Conservation (phyloP, 306 rosid species). For the Psophocarpus tetragonolobus region DNA sequence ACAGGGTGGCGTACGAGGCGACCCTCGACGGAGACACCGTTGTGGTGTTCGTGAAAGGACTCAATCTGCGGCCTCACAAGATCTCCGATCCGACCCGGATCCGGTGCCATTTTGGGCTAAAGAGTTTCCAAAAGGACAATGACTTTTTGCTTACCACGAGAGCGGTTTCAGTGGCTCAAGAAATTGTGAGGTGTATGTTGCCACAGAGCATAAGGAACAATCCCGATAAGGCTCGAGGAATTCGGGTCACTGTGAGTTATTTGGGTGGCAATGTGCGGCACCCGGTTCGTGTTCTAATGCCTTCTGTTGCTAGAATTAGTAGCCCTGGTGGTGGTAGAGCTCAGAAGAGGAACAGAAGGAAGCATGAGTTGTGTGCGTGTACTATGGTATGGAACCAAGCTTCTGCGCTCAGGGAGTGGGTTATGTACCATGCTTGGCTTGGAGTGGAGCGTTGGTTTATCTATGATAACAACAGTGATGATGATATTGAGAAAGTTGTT, state of each 20-base stretch:
- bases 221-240: constrained; percentile 54
- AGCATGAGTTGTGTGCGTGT: constrained; percentile 81
- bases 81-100: constrained; percentile 70
- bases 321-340: constrained; percentile 9
- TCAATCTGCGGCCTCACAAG: constrained; percentile 83
- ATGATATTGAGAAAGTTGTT: constrained; percentile 61
- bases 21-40: constrained; percentile 67
- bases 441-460: constrained; percentile 95
- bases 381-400: constrained; percentile 99
- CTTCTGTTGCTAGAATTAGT: constrained; percentile 65
- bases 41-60: constrained; percentile 80
- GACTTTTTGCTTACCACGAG: constrained; percentile 45
- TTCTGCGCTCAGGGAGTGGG: constrained; percentile 75
- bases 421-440: constrained; percentile 90
- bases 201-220: constrained; percentile 52
- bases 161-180: constrained; percentile 84
- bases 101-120: constrained; percentile 67
- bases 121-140: constrained; percentile 33
- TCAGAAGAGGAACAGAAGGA: constrained; percentile 32
- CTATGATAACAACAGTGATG: constrained; percentile 94
- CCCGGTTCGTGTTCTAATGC: constrained; percentile 44
- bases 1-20: constrained; percentile 79
- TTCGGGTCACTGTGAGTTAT: constrained; percentile 62
- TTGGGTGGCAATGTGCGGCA: constrained; percentile 34
- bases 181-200: constrained; percentile 75